Evolutionary conservation across 164 flowering plant species (phyloP).

Genomic region (Aristolochia contorta): DNA sequence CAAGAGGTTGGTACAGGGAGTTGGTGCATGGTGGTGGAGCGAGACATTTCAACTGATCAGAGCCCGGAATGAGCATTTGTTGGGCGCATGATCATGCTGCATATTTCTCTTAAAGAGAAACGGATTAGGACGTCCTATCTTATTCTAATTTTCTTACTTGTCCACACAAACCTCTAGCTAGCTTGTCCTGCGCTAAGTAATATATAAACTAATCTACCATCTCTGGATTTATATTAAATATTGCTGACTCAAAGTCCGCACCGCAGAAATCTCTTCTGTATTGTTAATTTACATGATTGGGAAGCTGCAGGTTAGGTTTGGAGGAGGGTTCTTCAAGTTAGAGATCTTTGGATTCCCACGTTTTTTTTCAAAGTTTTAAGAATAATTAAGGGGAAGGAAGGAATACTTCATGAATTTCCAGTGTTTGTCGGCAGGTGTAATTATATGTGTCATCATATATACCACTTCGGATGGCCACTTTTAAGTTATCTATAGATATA

Average conservation of each 20-base stretch:
- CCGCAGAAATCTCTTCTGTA: too few relatives aligned
- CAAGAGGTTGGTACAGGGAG: neutral
- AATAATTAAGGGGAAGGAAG: neutral
- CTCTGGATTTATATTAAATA: too few relatives aligned
- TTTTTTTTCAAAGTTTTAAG: neutral
- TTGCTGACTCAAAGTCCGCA: too few relatives aligned
- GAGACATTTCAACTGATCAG: neutral
- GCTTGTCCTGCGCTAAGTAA: neutral
- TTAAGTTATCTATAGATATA: too few relatives aligned
- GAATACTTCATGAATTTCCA: too few relatives aligned
- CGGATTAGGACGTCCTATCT: neutral
- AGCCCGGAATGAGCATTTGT: neutral
- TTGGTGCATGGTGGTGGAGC: neutral
- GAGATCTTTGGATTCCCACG: conserved; percentile 1
- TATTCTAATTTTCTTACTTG: neutral
- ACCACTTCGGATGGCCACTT: too few relatives aligned
- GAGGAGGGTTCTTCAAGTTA: neutral
- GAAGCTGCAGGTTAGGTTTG: neutral
- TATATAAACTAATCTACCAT: too few relatives aligned
- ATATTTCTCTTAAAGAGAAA: neutral
- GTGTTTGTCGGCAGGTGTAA: too few relatives aligned
- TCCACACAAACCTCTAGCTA: neutral
- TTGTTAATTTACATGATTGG: too few relatives aligned
- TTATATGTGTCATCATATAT: too few relatives aligned
- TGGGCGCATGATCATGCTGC: neutral